Evolutionary conservation across 257 asterid species (phyloP).

Genomic region (Jacaranda mimosifolia): DNA sequence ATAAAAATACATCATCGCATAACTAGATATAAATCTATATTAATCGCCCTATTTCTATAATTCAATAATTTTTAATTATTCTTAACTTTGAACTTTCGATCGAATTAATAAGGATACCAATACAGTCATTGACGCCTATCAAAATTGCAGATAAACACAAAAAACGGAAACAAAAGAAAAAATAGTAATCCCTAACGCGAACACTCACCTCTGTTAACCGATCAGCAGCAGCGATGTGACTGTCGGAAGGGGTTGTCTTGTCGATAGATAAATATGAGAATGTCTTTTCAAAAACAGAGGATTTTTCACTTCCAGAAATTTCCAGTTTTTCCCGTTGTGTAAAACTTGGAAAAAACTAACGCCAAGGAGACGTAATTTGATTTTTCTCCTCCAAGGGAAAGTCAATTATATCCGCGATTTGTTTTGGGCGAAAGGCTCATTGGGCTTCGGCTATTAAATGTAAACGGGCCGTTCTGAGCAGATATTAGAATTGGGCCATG

Average conservation of each 20-base stretch:
- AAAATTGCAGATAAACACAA: constrained; percentile 2
- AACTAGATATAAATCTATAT: background rate
- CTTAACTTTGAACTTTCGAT: background rate
- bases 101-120: background rate
- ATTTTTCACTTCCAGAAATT: constrained; percentile 35
- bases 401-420: background rate
- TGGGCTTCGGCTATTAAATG: background rate
- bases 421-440: background rate
- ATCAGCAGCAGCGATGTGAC: constrained; percentile 15
- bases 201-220: constrained; percentile 30
- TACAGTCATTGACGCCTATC: background rate
- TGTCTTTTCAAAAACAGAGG: background rate
- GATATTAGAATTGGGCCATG: background rate
- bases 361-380: background rate
- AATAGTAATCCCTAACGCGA: background rate
- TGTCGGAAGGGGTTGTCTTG: background rate
- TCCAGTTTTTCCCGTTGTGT: constrained; percentile 32
- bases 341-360: background rate
- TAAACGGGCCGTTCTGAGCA: no score
- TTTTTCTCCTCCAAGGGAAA: background rate
- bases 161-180: background rate
- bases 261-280: background rate
- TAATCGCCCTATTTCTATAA: background rate
- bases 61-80: background rate
- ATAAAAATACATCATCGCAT: background rate